These are phyloP conservation scores for Aspergillus kassunensis DNA, from an alignment of 495 filamentous ascomycete species.

Conservation along the genomic window DNA sequence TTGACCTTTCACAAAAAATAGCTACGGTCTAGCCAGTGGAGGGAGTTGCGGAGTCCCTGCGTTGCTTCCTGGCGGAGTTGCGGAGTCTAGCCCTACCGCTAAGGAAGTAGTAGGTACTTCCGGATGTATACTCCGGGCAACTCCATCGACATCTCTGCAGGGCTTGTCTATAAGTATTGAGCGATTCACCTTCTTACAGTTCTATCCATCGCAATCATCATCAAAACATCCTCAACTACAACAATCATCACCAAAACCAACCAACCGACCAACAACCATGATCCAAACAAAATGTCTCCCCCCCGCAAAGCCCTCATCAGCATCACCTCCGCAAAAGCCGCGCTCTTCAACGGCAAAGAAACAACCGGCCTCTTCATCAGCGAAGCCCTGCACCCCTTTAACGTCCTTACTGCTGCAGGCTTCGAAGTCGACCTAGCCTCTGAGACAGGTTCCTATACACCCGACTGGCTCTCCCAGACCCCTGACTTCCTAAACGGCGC, in stretches of 20 bases:
- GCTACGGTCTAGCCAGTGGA: too few species aligned
- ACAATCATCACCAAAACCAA: background rate
- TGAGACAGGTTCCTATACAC: constrained; percentile 43
- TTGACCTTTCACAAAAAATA: too few species aligned
- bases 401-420: constrained; percentile 39
- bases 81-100: too few species aligned
- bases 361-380: constrained; percentile 43
- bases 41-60: too few species aligned
- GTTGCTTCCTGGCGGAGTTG: too few species aligned
- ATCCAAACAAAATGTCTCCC: constrained; percentile 27
- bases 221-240: too few species aligned
- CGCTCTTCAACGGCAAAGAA: constrained; percentile 40
- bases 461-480: constrained; percentile 43
- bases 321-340: constrained; percentile 42
- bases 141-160: too few species aligned
- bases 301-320: constrained; percentile 43
- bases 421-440: constrained; percentile 49
- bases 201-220: too few species aligned
- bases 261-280: background rate
- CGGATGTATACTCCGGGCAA: too few species aligned
- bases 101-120: too few species aligned
- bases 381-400: constrained; percentile 48
- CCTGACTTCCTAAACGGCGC: constrained; percentile 38
- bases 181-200: too few species aligned
- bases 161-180: too few species aligned